phyloP scores from a whole-genome alignment of 305 asterid species.

The Solanum chacoense region DNA sequence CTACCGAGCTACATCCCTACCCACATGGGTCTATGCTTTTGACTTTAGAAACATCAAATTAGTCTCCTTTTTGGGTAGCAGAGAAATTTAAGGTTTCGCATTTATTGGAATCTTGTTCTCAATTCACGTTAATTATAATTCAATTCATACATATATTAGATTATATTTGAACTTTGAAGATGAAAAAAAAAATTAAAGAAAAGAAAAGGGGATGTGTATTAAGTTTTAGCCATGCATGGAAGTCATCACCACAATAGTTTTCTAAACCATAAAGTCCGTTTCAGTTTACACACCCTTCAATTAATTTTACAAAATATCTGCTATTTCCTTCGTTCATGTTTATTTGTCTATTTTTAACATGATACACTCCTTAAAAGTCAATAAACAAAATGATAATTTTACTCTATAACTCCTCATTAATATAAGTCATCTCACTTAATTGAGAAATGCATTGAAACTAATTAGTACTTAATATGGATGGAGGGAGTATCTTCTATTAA shows the following conservation, averaged over 20 bases:
- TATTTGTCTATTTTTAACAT: neutral
- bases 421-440: too few relatives aligned
- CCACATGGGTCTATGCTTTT: neutral
- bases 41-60: neutral
- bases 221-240: neutral
- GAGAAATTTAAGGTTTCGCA: neutral
- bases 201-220: neutral
- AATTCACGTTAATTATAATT: neutral
- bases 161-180: neutral
- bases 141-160: neutral
- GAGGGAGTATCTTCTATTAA: too few relatives aligned
- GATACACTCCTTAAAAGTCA: neutral
- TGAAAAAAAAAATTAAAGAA: neutral
- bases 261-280: neutral
- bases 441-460: too few relatives aligned
- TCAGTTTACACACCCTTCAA: accelerated
- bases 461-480: too few relatives aligned
- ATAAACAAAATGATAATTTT: too few relatives aligned
- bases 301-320: accelerated
- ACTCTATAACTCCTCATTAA: too few relatives aligned
- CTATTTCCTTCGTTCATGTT: too few relatives aligned
- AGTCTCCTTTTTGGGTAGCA: neutral
- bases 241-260: neutral
- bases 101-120: neutral
- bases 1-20: neutral